Evolutionary conservation across 1,284 basidiomycete genomes (phyloP).

Genomic region (Gymnopus androsaceus): DNA sequence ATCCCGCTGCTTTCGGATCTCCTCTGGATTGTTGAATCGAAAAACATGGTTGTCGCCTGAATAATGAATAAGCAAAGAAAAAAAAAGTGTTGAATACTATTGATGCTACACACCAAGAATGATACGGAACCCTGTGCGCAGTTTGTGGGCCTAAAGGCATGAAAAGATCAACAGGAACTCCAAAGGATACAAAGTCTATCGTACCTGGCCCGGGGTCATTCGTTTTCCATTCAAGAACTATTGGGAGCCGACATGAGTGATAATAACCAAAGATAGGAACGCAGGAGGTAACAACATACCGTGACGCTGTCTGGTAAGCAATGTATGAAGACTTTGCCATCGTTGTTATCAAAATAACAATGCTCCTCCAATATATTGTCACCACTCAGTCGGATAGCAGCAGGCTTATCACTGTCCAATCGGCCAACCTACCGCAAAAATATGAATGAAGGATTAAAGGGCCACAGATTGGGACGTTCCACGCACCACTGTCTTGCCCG

Average conservation of each 20-base stretch:
- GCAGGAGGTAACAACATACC: constrained; percentile 44
- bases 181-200: constrained; percentile 23
- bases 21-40: constrained; percentile 94
- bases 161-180: constrained; percentile 22
- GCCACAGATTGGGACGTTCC: not conserved
- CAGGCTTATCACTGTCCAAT: constrained; percentile 74
- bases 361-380: constrained; percentile 91
- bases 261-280: constrained; percentile 1
- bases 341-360: constrained; percentile 86
- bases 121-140: constrained; percentile 92
- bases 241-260: not conserved
- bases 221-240: constrained; percentile 94
- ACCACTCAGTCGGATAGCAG: constrained; percentile 92
- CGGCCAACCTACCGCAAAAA: constrained; percentile 65
- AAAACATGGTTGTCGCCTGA: constrained; percentile 96
- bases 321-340: constrained; percentile 84
- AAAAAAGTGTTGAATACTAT: not conserved
- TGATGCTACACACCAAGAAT: constrained; percentile 72
- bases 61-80: constrained; percentile 10
- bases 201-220: constrained; percentile 71
- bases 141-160: constrained; percentile 64
- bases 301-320: constrained; percentile 82
- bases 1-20: constrained; percentile 88
- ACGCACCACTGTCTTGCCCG: constrained; percentile 76
- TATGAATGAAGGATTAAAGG: not conserved